Conservation (phyloP, 106 monocot genomes). For the Alisma plantagoaquatica region DNA sequence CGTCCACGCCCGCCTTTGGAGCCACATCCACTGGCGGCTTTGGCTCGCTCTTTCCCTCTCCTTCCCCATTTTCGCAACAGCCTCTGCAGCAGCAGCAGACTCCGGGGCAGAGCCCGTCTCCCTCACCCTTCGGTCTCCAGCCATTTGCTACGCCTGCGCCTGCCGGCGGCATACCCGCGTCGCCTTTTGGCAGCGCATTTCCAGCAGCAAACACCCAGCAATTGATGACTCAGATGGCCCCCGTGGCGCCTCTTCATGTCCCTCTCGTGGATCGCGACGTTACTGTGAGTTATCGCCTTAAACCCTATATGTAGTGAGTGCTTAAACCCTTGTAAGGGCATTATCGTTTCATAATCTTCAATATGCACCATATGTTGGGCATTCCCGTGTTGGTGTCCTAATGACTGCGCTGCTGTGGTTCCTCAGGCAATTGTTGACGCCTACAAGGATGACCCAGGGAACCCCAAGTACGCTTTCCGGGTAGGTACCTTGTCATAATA, state of each 20-base stretch:
- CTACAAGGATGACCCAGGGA: constrained; percentile 80
- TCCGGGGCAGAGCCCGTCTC: constrained; percentile 7
- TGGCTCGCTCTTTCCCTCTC: neutral
- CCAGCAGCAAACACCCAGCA: constrained; percentile 4
- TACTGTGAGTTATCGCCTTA: constrained; percentile 24
- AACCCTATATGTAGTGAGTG: constrained; percentile 1
- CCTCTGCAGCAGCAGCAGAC: constrained; percentile 26
- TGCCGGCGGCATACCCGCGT: too few relatives aligned
- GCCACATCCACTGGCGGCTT: constrained; percentile 21
- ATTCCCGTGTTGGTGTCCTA: too few relatives aligned
- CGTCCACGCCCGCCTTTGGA: too few relatives aligned
- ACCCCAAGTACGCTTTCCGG: constrained; percentile 83
- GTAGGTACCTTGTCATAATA: too few relatives aligned
- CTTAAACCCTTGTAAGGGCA: too few relatives aligned
- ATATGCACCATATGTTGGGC: neutral
- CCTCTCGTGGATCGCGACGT: constrained; percentile 76
- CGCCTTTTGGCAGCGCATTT: constrained; percentile 18
- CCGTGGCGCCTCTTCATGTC: constrained; percentile 60
- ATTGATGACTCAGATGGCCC: constrained; percentile 92
- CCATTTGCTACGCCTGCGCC: constrained; percentile 11
- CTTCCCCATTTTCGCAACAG: constrained; percentile 31
- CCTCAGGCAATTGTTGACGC: constrained; percentile 84
- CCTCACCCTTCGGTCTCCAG: constrained; percentile 28
- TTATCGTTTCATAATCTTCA: neutral
- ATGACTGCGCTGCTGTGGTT: neutral